phyloP scores from a whole-genome alignment of 2,329 filamentous ascomycete genomes.

The Colletotrichum nymphaeae region DNA sequence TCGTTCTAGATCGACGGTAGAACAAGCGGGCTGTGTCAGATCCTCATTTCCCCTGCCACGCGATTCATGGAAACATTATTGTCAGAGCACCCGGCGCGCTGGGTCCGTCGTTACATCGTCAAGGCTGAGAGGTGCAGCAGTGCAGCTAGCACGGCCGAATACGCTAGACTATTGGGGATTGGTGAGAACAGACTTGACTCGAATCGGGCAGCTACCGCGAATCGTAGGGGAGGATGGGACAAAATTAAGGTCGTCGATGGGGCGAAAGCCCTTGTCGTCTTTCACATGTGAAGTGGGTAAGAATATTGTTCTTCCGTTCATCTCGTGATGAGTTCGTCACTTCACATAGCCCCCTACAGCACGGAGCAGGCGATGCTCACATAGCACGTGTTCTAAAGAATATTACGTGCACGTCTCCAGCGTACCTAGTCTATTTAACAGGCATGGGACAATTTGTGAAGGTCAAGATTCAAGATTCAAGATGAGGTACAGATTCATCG shows the following conservation, averaged over 20 bases:
- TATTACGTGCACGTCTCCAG: background rate
- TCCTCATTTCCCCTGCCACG: background rate
- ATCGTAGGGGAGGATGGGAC: background rate
- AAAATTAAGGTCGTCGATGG: background rate
- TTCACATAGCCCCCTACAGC: background rate
- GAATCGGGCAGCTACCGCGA: background rate
- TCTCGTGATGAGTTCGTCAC: background rate
- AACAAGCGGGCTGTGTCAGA: constrained; percentile 8
- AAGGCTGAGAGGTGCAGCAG: background rate
- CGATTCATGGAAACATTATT: background rate
- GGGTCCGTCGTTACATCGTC: constrained; percentile 1
- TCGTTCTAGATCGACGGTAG: constrained; percentile 28
- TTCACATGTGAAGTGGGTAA: background rate
- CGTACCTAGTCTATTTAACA: background rate
- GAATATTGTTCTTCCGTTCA: background rate
- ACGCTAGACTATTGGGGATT: background rate
- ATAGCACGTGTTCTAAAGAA: background rate
- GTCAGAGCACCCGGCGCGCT: constrained; percentile 4
- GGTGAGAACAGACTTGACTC: background rate
- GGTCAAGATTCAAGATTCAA: background rate
- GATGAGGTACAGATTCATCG: background rate
- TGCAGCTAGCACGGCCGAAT: background rate
- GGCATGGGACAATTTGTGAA: background rate
- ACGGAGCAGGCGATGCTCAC: background rate
- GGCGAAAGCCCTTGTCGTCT: background rate